Conservation (phyloP, 208 protist species). For the Leishmania tropica region DNA sequence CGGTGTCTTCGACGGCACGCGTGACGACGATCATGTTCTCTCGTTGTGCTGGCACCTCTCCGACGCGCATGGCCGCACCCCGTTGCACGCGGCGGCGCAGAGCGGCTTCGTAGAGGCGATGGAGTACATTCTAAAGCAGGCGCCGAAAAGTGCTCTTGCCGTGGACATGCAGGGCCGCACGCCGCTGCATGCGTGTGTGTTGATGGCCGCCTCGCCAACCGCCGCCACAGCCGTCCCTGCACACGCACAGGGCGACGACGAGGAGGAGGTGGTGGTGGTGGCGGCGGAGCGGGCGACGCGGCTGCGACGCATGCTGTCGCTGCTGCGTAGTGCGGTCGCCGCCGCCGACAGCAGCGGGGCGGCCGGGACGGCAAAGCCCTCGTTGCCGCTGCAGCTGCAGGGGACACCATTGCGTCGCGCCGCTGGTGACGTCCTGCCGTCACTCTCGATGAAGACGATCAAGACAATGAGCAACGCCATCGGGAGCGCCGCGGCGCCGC, state of each 20-base stretch:
- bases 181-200: constrained; percentile 53
- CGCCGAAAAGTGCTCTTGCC: constrained; percentile 30
- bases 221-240: not conserved
- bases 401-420: constrained; percentile 14
- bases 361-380: not conserved
- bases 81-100: constrained; percentile 64
- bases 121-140: constrained; percentile 28
- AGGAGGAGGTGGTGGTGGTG: not conserved
- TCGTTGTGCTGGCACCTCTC: constrained; percentile 31
- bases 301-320: constrained; percentile 15
- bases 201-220: constrained; percentile 13
- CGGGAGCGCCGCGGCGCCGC: not conserved
- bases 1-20: not conserved
- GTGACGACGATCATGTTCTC: constrained; percentile 5
- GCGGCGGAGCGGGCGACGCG: not conserved
- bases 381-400: constrained; percentile 9
- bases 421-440: constrained; percentile 16
- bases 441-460: constrained; percentile 2
- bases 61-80: constrained; percentile 50
- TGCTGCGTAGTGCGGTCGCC: constrained; percentile 7
- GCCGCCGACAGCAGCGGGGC: not conserved
- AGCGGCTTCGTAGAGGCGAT: constrained; percentile 53
- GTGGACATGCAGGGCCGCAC: constrained; percentile 59
- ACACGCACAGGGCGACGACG: constrained; percentile 6
- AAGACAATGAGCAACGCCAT: not conserved